Evolutionary conservation across 345 rosid genomes (phyloP).

Genomic region (Citrus cavaleriei): DNA sequence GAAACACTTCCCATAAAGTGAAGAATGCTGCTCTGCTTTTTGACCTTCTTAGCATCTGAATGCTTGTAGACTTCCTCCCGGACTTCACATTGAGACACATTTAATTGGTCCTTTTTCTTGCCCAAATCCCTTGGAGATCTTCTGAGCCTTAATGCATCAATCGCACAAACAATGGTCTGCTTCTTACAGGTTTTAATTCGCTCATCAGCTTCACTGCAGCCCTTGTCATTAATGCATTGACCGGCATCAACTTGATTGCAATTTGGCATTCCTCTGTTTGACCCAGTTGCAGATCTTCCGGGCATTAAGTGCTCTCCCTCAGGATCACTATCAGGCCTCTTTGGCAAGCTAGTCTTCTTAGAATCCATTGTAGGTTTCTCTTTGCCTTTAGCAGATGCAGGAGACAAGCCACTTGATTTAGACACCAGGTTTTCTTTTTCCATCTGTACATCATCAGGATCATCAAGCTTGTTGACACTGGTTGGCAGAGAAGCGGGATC

Average conservation of each 20-base stretch:
- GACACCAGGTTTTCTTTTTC: constrained; percentile 17
- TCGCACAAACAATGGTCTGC: constrained; percentile 3
- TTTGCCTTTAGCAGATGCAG: constrained; percentile 20
- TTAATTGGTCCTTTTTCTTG: constrained; percentile 14
- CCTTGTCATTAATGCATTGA: constrained; percentile 2
- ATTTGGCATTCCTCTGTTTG: not conserved
- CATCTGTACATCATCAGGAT: constrained; percentile 12
- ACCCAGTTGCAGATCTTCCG: constrained; percentile 27
- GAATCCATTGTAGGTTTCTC: constrained; percentile 5
- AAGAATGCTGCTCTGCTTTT: constrained; percentile 22
- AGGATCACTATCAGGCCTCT: constrained; percentile 21
- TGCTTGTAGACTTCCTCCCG: constrained; percentile 9
- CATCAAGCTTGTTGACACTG: constrained; percentile 13
- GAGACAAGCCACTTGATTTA: constrained; percentile 13
- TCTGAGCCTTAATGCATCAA: constrained; percentile 31
- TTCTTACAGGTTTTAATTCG: constrained; percentile 18
- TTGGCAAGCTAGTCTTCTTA: constrained; percentile 19
- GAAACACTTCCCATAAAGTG: constrained; percentile 19
- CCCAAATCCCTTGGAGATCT: constrained; percentile 37
- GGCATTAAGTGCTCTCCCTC: constrained; percentile 1
- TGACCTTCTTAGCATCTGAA: constrained; percentile 22
- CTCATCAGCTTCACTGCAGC: constrained; percentile 20
- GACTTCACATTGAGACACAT: constrained; percentile 3
- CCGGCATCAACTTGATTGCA: constrained; percentile 12
- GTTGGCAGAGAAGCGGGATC: constrained; percentile 72